Evolutionary conservation across 805 yeast species (phyloP), one percentile per base, ranked within the genome.

Genomic region (Yarrowia hollandica): DNA sequence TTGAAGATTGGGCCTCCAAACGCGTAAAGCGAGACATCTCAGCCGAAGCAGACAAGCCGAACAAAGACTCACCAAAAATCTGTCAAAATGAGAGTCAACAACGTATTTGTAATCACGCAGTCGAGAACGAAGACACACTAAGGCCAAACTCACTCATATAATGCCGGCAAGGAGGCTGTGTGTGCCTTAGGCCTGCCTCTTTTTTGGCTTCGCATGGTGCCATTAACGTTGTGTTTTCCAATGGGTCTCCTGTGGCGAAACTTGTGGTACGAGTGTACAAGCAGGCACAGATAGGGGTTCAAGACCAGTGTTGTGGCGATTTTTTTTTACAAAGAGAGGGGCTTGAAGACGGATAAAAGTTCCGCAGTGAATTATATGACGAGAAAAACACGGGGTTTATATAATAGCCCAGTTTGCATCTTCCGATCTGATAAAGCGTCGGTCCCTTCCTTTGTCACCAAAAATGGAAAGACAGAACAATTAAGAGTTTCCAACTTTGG

Each of bases 201-300:
- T 22, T n/a, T 26, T 41, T 16, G 25, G 19, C 50, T 42, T 19
- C 11, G 15, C 15, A 18, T 44, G 35, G 52, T 44, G 35, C 52
- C 52, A 44, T 44, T 44, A 44, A 35, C 39, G 39, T 35, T 35
- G 26, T 19, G 18, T 42, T 26, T 18, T 16, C 11, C 16, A 15
- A 16, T 31, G 48, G 33, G n/a, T n/a, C n/a, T n/a, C 21, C 31
- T 23, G 50, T 42, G 50, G 52, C 52, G 52, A 44, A 44, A 42
- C 34, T 42, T 42, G 50, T 26, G 34, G 50, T 26, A 42, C 34
- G 50, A 42, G 34, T 26, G 50, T 26, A 26, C 15, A 42, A 42
- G 50, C 21, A 23, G 39, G 39, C n/a, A 18, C n/a, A 16, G 23
- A 18, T 5, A 35, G 23, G 39, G 14, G 37, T 10, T 10, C 15